Conservation (phyloP, 805 yeast genomes). For the Nakazawaea ishiwadae region DNA sequence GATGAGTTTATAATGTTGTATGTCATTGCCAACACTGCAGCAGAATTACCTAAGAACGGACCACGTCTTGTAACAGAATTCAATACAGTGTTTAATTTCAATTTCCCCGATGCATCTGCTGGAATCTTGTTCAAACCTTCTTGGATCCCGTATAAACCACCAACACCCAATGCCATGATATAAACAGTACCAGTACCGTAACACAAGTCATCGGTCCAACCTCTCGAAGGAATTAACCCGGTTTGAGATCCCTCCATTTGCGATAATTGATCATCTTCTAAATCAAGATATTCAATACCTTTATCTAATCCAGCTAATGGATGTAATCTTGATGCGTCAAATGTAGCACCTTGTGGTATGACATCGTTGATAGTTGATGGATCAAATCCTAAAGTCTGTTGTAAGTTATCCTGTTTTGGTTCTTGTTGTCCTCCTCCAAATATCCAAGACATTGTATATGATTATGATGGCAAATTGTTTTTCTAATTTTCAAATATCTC, state of each 20-base stretch:
- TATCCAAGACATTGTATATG: slow-evolving; percentile 41
- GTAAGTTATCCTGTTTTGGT: slow-evolving; percentile 21
- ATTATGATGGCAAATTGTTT: not conserved
- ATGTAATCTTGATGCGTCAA: slow-evolving; percentile 73
- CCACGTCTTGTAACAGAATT: slow-evolving; percentile 94
- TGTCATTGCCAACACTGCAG: slow-evolving; percentile 88
- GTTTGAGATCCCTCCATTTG: slow-evolving; percentile 81
- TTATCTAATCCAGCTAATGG: slow-evolving; percentile 91
- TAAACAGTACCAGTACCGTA: slow-evolving; percentile 97
- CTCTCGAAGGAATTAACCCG: slow-evolving; percentile 93
- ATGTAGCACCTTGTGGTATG: slow-evolving; percentile 53
- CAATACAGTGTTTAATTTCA: slow-evolving; percentile 83
- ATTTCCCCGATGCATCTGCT: slow-evolving; percentile 67
- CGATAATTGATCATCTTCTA: slow-evolving; percentile 77
- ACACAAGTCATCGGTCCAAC: slow-evolving; percentile 96
- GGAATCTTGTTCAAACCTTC: slow-evolving; percentile 84
- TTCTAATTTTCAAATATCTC: too few relatives aligned
- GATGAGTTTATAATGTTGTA: slow-evolving; percentile 82
- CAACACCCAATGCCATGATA: slow-evolving; percentile 77
- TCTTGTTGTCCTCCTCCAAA: slow-evolving; percentile 32
- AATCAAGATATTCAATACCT: slow-evolving; percentile 84
- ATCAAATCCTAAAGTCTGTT: slow-evolving; percentile 53
- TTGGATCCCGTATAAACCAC: slow-evolving; percentile 84
- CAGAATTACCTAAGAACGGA: slow-evolving; percentile 91
- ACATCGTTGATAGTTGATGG: slow-evolving; percentile 61